These are phyloP conservation scores for Mucor indicus DNA, from an alignment of 371 early-diverging fungal species.

Conservation along the genomic window DNA sequence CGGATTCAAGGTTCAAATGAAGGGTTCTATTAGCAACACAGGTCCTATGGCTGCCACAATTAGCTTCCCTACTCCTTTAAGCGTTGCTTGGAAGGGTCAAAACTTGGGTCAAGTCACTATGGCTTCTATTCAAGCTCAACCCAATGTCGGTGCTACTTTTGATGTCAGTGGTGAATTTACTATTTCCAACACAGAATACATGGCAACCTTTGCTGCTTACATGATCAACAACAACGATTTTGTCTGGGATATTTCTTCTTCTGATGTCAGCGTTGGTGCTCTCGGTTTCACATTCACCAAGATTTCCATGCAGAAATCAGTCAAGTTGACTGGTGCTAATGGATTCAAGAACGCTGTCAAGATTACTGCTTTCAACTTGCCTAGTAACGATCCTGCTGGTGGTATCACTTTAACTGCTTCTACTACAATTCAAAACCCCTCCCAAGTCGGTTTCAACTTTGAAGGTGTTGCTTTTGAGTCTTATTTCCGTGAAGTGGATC, in stretches of 20 bases:
- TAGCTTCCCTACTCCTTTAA: conserved; percentile 46
- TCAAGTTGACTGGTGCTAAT: conserved; percentile 51
- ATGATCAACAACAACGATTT: conserved; percentile 57
- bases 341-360: conserved; percentile 53
- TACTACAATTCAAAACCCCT: conserved; percentile 51
- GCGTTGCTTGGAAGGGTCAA: conserved; percentile 50
- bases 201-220: conserved; percentile 50
- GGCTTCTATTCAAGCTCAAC: conserved; percentile 40
- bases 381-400: conserved; percentile 52
- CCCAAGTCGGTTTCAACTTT: conserved; percentile 55
- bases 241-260: conserved; percentile 54
- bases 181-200: conserved; percentile 37
- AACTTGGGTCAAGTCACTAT: conserved; percentile 48
- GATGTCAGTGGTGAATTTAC: conserved; percentile 48
- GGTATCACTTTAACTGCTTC: conserved; percentile 55
- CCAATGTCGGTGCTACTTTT: conserved; percentile 47
- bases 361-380: conserved; percentile 53
- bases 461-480: conserved; percentile 31
- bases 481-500: conserved; percentile 24
- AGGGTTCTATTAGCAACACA: conserved; percentile 55
- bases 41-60: conserved; percentile 65
- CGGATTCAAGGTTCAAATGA: conserved; percentile 53
- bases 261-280: conserved; percentile 53
- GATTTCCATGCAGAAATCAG: conserved; percentile 52
- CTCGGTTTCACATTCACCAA: conserved; percentile 57